Conservation (phyloP, 257 asterid genomes). For the Salvia hispanica region DNA sequence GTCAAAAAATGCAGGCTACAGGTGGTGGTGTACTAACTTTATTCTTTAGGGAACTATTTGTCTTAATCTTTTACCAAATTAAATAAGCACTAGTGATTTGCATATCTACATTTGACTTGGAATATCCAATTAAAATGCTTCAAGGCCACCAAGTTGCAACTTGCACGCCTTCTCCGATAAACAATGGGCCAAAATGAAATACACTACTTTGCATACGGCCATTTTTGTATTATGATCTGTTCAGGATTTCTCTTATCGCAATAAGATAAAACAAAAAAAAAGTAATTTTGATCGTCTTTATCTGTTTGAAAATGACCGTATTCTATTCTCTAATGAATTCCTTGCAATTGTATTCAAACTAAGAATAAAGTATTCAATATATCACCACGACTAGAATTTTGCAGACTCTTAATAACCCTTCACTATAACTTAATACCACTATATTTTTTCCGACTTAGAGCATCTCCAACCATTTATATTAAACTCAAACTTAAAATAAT, state of each 20-base stretch:
- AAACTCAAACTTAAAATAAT: too few relatives aligned
- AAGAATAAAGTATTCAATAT: too few relatives aligned
- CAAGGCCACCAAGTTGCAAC: conserved; percentile 24
- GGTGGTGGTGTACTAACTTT: background rate
- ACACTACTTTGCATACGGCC: conserved; percentile 25
- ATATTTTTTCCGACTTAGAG: too few relatives aligned
- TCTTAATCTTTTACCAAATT: conserved; percentile 17
- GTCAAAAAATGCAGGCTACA: conserved; percentile 23
- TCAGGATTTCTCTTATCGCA: background rate
- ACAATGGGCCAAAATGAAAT: conserved; percentile 32
- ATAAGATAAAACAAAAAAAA: background rate
- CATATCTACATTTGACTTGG: conserved; percentile 44
- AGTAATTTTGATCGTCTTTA: background rate
- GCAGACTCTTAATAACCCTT: too few relatives aligned
- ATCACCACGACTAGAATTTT: too few relatives aligned
- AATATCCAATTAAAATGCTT: conserved; percentile 38
- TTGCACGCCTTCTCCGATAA: conserved; percentile 33
- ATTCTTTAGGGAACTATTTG: background rate
- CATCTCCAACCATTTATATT: too few relatives aligned
- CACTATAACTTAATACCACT: too few relatives aligned
- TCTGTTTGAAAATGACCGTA: too few relatives aligned
- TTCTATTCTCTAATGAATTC: too few relatives aligned
- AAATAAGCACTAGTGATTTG: conserved; percentile 32
- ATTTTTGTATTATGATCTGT: conserved; percentile 28
- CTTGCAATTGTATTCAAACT: too few relatives aligned